Conservation (phyloP, 441 rosid species). For the Kokia cookei region DNA sequence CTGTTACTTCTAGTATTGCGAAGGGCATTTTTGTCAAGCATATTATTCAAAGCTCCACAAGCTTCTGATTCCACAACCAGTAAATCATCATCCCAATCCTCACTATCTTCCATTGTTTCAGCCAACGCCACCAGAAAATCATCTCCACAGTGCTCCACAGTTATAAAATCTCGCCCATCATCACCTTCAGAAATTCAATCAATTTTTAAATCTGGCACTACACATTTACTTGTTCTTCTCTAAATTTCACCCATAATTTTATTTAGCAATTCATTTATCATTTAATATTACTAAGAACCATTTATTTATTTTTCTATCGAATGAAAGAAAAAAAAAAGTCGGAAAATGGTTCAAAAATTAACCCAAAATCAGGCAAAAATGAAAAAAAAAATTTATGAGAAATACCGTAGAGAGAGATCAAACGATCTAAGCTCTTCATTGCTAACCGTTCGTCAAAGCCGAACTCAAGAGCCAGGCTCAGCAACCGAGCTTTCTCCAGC, state of each 20-base stretch:
- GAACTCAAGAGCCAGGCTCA: conserved; percentile 63
- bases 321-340: background rate
- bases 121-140: conserved; percentile 83
- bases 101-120: conserved; percentile 59
- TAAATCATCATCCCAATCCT: conserved; percentile 95
- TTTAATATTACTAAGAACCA: background rate
- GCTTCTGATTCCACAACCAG: conserved; percentile 72
- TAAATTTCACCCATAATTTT: background rate
- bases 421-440: conserved; percentile 56
- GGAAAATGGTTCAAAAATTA: background rate
- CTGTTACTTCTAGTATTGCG: conserved; percentile 9
- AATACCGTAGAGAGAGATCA: conserved; percentile 84
- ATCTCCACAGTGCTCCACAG: conserved; percentile 84
- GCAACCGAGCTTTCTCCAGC: conserved; percentile 65
- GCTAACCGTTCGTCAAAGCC: conserved; percentile 79
- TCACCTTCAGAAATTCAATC: conserved; percentile 44
- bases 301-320: background rate
- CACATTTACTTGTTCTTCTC: background rate
- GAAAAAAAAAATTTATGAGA: background rate
- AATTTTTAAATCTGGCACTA: background rate
- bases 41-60: conserved; percentile 57
- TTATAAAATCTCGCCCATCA: conserved; percentile 77
- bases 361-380: background rate
- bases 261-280: conserved; percentile 1
- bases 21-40: conserved; percentile 38